phyloP scores from a whole-genome alignment of 2,329 filamentous ascomycete species.

The Pyrenophora tritici-repentis region DNA sequence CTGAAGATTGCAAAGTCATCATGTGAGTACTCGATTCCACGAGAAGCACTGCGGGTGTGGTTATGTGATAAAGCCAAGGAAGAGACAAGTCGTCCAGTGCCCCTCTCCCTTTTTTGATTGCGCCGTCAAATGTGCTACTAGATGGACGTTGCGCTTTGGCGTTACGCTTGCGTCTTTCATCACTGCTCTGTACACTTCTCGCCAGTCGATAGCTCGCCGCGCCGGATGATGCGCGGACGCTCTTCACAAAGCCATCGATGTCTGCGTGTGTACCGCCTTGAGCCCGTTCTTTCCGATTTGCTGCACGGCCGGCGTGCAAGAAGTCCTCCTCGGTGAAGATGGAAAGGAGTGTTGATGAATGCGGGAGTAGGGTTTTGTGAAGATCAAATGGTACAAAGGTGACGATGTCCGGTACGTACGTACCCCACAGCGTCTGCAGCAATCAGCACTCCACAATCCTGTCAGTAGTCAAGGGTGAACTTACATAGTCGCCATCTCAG shows the following conservation, averaged over 20 bases:
- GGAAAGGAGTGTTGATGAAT: conserved; percentile 16
- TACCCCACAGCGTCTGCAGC: conserved; percentile 18
- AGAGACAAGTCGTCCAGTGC: conserved; percentile 34
- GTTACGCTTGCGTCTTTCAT: conserved; percentile 41
- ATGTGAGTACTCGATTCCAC: conserved; percentile 44
- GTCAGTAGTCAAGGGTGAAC: not conserved
- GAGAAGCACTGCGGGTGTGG: conserved; percentile 37
- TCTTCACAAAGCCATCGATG: conserved; percentile 44
- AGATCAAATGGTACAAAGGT: conserved; percentile 21
- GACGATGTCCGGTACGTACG: conserved; percentile 19
- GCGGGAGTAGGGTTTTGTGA: conserved; percentile 16
- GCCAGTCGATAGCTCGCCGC: conserved; percentile 37
- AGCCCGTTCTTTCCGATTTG: conserved; percentile 42
- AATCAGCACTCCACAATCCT: not conserved
- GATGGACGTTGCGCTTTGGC: conserved; percentile 35
- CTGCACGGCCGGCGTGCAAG: conserved; percentile 43
- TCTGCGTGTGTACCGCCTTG: conserved; percentile 46
- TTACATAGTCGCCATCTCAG: conserved; percentile 43
- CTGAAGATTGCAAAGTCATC: conserved; percentile 61
- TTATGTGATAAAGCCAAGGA: conserved; percentile 45
- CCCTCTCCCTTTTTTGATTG: conserved; percentile 32
- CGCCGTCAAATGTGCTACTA: conserved; percentile 30
- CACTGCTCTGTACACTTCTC: conserved; percentile 41
- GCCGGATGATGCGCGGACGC: conserved; percentile 18
- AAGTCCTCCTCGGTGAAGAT: conserved; percentile 36